Base-by-base conservation (phyloP, 2,329 filamentous ascomycete genomes). In the Zasmidium cellare region DNA sequence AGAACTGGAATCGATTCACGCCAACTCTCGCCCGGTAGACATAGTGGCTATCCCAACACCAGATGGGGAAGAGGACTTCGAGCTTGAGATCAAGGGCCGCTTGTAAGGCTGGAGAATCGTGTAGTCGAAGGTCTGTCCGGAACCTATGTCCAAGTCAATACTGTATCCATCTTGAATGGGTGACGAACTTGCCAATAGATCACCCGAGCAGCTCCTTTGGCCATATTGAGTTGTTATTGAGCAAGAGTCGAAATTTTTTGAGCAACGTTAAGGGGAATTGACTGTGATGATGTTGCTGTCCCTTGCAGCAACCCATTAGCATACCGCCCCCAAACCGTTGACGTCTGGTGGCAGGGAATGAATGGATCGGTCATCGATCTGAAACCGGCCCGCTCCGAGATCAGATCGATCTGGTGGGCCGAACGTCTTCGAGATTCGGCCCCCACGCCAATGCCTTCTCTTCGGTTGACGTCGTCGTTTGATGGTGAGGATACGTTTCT, bases 71-170 rank as follows among this genome's bases (percentile, higher is more conserved):
- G 23, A 92, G 76, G 19, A 82, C 84, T 56, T 91, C 89, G 1
- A 89, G 87, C 0, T 88, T 79, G 6, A 92, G 78, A 57, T 88
- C 86, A 7, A 92, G 74, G 0, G 89, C 89, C 1, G 88, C 87
- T 70, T 86, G 82, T 23, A 92, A 77, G 1, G 88, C 88, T 9
- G 88, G 88, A 0, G 87, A 91, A 72, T 92, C 89, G 74, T 92
- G 88, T 2, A 92, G 82, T 19, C 89, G 85, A 11, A 92, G 78
- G 70, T 92, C 89, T 5, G 89, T 92, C 55, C 89, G 84, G 67
- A 91, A 91, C 63, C 58, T 62, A 46, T 53, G 16, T 12, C 6
- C 24, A 9, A 12, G 44, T 54, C 44, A 52, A 38, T 9, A 24
- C 14, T 22, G 18, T 6, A 5, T 11, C 20, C n/a, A 9, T n/a